Evolutionary conservation across 78 protist species (phyloP), one percentile per base, ranked within the genome.

Genomic region (Planoprotostelium fungivorum): DNA sequence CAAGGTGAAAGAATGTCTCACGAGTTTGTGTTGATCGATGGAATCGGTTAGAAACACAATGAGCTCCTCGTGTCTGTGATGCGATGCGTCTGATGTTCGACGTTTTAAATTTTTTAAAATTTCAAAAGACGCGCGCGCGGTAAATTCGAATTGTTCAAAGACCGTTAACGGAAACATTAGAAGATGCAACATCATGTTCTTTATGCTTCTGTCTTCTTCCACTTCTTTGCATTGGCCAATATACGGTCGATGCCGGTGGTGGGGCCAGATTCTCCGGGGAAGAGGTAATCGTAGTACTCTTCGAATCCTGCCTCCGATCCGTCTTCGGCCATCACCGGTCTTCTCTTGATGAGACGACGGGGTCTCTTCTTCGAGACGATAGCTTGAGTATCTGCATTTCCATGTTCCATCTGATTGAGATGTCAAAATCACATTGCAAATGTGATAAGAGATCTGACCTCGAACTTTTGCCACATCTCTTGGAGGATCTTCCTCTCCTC

Each of bases 271-370:
- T 95, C 96, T 36, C 94, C 97, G 25, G 98, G 97, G 92, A 96
- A 97, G 28, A 97, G 85, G 88, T 95, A 97, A 35, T 97, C 97
- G 38, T 28, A 94, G 89, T 97, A 97, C 91, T 97, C 99, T 92
- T 97, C 99, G 87, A 91, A 89, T 1, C 96, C 96, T 28, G 91
- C 96, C 35, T 89, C 91, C 36, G 88, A 5, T 31, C 95, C 97
- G 1, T 93, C 96, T 0, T 88, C 94, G n/a, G 84, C 90, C 10
- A 29, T 16, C 84, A 95, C 29, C 38, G 38, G 29, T 63, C 96
- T 90, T 89, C 92, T 87, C 91, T 95, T 95, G 90, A 92, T 93
- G 37, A 96, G 37, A 37, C 93, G 87, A 84, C 88, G 85, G 28
- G 98, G 98, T 86, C 94, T 83, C 37, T 84, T 86, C 38, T 83